Base-by-base conservation (phyloP, 1,139 yeast species). In the Kurtzmaniella natalensis region DNA sequence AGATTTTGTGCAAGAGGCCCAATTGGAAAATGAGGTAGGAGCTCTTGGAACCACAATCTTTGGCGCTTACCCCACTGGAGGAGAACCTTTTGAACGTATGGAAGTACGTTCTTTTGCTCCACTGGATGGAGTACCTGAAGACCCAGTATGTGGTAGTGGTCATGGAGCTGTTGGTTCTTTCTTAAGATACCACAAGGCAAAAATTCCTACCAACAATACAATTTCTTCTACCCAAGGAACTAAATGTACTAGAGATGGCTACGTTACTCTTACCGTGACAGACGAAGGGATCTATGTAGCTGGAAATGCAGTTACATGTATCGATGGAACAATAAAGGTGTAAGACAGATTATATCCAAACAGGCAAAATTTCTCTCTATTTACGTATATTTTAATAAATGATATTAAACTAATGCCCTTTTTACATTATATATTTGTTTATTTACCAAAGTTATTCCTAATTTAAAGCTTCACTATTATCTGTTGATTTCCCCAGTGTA, bases 121-220 rank as follows among this genome's bases (percentile, higher is more conserved):
- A 1, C 36, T 28, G 2, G 42, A 40, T 3, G 64, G 61, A 8
- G 57, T 61, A 1, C 30, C 44, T 16, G 78, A 72, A 40, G 78
- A 72, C 45, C 76, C 77, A 2, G 78, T 70, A 3, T 72, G 78
- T 48, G 78, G 78, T 3, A 60, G 70, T 41, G 78, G 77, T 9
- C 59, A 69, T 9, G 72, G 60, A 35, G 54, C 71, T 38, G 39
- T 59, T 42, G 59, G 61, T 25, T 51, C 51, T 30, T 55, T 19
- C 23, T 22, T 37, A 7, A 22, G 25, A 22, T 5, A 13, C 8
- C 25, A 22, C n/a, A 13, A 13, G 8, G 25, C 25, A 7, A 6
- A n/a, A 22, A 7, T 22, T 7, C 25, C 11, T 6, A 13, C 11
- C 5, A 9, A n/a, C 25, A 22, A 22, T n/a, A n/a, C 11, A 7